A percentile compares a stretch with the other conserved stretches of the same genome.
Evolutionary conservation across 2,329 filamentous ascomycete species (phyloP).

Genomic region (Akanthomyces lecanii): DNA sequence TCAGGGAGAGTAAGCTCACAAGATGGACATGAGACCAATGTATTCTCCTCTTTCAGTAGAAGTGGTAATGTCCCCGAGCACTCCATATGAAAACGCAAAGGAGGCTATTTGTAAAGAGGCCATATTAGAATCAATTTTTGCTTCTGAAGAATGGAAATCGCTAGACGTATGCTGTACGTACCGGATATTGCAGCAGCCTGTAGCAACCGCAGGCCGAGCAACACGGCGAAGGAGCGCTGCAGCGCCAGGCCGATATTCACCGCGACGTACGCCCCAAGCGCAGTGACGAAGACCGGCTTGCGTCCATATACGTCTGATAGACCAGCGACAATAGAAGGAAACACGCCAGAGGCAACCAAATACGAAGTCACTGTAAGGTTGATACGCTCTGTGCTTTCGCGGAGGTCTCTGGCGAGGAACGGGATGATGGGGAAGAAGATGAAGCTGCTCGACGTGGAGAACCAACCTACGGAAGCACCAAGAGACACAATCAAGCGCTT

Average conservation of each 20-base stretch:
- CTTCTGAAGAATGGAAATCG: neutral
- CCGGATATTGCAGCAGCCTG: slow-evolving; percentile 44
- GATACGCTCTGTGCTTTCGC: slow-evolving; percentile 23
- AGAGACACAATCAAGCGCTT: slow-evolving; percentile 20
- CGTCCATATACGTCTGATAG: slow-evolving; percentile 40
- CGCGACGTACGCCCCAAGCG: slow-evolving; percentile 39
- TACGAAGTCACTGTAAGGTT: slow-evolving; percentile 38
- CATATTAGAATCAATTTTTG: neutral
- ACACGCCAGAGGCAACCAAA: slow-evolving; percentile 39
- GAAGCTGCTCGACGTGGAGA: slow-evolving; percentile 25
- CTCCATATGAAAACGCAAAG: slow-evolving; percentile 45
- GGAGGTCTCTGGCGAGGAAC: slow-evolving; percentile 21
- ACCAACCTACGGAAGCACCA: slow-evolving; percentile 22
- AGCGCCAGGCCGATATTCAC: slow-evolving; percentile 41
- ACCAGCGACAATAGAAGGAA: neutral
- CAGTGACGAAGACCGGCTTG: slow-evolving; percentile 41
- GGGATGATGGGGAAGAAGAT: slow-evolving; percentile 26
- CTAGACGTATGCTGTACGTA: neutral
- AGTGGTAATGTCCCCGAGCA: slow-evolving; percentile 53
- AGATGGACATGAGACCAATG: slow-evolving; percentile 6
- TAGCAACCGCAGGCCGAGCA: slow-evolving; percentile 42
- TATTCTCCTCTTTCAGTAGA: slow-evolving; percentile 50
- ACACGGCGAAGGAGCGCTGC: slow-evolving; percentile 36
- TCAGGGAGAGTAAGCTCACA: neutral
- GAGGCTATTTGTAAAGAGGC: slow-evolving; percentile 32